Base-by-base conservation (phyloP, 192 early-diverging fungal species). In the Coemansia umbellata region DNA sequence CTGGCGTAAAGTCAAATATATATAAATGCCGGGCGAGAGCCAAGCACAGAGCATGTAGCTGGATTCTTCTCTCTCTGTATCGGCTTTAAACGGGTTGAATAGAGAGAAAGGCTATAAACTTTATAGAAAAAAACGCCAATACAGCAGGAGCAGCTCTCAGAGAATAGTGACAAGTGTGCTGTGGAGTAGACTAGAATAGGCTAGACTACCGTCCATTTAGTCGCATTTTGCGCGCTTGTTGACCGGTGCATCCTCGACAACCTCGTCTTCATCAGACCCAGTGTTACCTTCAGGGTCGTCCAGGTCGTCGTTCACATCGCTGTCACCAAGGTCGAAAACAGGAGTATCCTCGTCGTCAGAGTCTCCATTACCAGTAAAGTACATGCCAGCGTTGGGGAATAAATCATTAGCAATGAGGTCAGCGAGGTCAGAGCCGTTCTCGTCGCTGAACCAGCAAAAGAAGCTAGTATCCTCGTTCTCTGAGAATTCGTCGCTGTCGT, bases 381-480 rank as follows among this genome's bases (percentile, higher is more conserved):
- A 84, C 83, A 97, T 97, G 82, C 96, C 95, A 21, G 94, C 91
- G 37, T 92, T 92, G 28, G 91, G 69, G 50, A 60, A 72, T 48
- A 78, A 31, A 45, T 78, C 69, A 18, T 78, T 72, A 40, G 69
- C 75, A 44, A 72, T 67, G 26, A 72, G 40, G 33, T 72, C 68
- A 10, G 68, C 69, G 23, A 78, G 49, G 8, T 72, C 64, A 8
- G 69, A 69, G 51, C 75, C 75, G 39, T 78, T 78, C 18, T 36
- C 64, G 27, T 78, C 75, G 52, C 49, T 71, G 27, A 72, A 72
- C 75, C 74, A 77, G 55, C 63, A 70, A 35, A 78, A 72, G 53
- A 78, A 78, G 64, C 69, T 72, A 15, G 67, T 45, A 21, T 72
- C 65, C 37, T 71, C 69, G 44, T 78, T 62, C 40, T 77, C 74